Conservation (phyloP, 345 rosid genomes). For the Crucihimalaya himalaica region DNA sequence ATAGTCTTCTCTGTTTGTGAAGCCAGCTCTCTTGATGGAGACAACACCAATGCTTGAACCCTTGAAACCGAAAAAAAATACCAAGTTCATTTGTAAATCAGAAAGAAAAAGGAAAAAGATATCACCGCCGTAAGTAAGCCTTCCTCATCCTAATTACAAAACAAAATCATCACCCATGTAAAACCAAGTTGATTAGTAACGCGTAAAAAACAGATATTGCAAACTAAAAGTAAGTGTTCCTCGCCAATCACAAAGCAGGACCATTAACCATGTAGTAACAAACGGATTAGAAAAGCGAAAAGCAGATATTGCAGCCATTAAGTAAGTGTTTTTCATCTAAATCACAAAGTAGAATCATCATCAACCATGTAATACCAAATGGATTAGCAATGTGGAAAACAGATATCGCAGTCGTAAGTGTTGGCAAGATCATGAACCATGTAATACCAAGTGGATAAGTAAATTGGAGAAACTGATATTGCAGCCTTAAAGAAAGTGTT, state of each 20-base stretch:
- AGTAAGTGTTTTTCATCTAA: not conserved
- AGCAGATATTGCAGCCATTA: not conserved
- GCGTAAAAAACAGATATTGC: not conserved
- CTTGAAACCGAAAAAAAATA: constrained; percentile 34
- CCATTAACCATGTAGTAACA: not conserved
- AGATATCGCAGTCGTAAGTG: not conserved
- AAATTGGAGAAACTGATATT: not conserved
- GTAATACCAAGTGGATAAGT: not conserved
- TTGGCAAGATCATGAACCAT: not conserved
- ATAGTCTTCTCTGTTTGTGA: constrained; percentile 92
- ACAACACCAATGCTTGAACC: constrained; percentile 89
- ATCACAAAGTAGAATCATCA: not conserved
- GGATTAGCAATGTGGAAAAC: too few species aligned
- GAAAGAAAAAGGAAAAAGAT: not conserved
- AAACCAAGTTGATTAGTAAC: not conserved
- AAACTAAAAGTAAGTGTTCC: not conserved
- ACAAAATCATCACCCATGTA: not conserved
- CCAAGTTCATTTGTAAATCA: not conserved
- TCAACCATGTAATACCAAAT: not conserved
- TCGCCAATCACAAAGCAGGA: not conserved
- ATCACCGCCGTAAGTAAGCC: not conserved
- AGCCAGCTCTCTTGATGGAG: constrained; percentile 94
- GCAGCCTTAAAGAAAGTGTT: not conserved
- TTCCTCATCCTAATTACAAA: not conserved
- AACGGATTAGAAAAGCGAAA: not conserved